These are phyloP conservation scores for Phytophthora foliorum DNA, from an alignment of 352 stramenopile species.

Conservation along the genomic window DNA sequence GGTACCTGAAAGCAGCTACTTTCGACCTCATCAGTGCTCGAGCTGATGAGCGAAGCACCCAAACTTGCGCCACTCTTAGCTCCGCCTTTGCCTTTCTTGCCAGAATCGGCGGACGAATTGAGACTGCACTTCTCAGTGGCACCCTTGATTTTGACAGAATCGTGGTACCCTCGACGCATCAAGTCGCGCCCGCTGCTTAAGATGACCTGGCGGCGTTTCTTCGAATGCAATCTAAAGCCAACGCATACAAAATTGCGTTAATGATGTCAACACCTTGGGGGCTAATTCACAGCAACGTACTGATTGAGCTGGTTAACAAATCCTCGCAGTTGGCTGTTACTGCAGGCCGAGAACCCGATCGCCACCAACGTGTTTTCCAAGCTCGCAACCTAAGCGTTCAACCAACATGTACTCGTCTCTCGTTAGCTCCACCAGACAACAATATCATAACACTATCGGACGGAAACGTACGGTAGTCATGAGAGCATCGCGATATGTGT, in stretches of 20 bases:
- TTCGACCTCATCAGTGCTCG: slow-evolving; percentile 43
- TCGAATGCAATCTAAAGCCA: slow-evolving; percentile 64
- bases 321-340: slow-evolving; percentile 63
- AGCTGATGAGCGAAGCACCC: slow-evolving; percentile 5
- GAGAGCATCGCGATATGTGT: slow-evolving; percentile 59
- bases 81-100: slow-evolving; percentile 49
- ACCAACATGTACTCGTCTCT: neutral
- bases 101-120: slow-evolving; percentile 40
- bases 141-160: slow-evolving; percentile 67
- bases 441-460: neutral
- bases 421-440: neutral
- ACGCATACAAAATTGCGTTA: neutral
- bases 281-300: slow-evolving; percentile 39
- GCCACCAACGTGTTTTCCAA: slow-evolving; percentile 59
- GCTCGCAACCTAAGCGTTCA: slow-evolving; percentile 46
- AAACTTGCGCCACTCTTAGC: slow-evolving; percentile 11
- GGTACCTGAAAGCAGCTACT: slow-evolving; percentile 72
- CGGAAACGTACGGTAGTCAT: slow-evolving; percentile 46
- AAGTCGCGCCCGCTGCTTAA: slow-evolving; percentile 58
- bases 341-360: slow-evolving; percentile 60
- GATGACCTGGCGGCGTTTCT: slow-evolving; percentile 74
- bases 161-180: slow-evolving; percentile 68
- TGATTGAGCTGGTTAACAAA: slow-evolving; percentile 71
- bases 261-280: neutral
- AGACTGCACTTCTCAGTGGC: slow-evolving; percentile 68